Evolutionary conservation across 345 rosid species (phyloP), one percentile per base, ranked within the genome.

Genomic region (Raphanus raphanistrum): DNA sequence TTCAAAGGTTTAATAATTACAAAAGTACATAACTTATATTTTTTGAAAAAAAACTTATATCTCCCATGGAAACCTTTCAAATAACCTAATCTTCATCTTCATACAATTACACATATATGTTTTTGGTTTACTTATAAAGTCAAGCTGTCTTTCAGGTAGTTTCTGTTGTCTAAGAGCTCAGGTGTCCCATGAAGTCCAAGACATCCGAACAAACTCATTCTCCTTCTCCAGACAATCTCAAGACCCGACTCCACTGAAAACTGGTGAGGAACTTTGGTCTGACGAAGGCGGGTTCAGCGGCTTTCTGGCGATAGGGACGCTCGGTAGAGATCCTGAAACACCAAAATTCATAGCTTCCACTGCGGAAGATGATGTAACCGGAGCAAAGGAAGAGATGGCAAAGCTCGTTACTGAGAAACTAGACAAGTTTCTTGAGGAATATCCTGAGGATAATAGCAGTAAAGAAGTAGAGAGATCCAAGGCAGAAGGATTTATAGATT

Each of bases 121-220:
- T 60, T 4, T 69, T 35, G 26, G 43, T 36, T 33, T 25, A 13
- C 48, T 29, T 67, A 38, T 28, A 5, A 29, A 13, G 2, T 4
- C 36, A 10, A 58, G 10, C 57, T 26, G 65, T 61, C 28, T 62
- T 60, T 52, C 57, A 73, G 82, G 81, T 65, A 15, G 6, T 67
- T 59, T 72, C 1, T 28, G 69, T 67, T 60, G 73, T 67, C 69
- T 73, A 16, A 52, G 65, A 62, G 69, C 78, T 67, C 59, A 61
- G 15, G 59, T 62, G 8, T 17, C 31, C 43, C 10, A 59, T 77
- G 15, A 79, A 4, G 82, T 67, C 59, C 69, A 68, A 73, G 74
- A 79, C 59, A 61, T 73, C 65, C 82, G 82, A 11, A 79, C 78
- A 13, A 61, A 79, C 79, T 79, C 82, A 15, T 79, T 69, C 61